phyloP scores from a whole-genome alignment of 176 grass and related monocot species.

The Saccharum spontaneum region DNA sequence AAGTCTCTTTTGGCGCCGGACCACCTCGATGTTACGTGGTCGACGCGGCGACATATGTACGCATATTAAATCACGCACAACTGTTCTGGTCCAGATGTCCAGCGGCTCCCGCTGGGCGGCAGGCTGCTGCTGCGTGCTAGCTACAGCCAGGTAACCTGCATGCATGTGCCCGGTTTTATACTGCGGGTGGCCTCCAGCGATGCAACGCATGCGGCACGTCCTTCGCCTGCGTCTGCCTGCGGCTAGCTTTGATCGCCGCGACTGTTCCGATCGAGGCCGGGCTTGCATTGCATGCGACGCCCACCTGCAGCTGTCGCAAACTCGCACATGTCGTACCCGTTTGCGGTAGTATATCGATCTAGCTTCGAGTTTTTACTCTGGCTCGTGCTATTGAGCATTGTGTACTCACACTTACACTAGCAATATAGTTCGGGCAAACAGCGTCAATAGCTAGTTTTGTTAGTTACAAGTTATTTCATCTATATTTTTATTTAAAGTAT shows the following conservation, averaged over 20 bases:
- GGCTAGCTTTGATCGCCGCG: background rate
- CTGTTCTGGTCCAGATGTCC: background rate
- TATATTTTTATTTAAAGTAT: too few relatives aligned
- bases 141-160: conserved; percentile 18
- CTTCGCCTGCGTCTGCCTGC: background rate
- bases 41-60: background rate
- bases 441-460: too few relatives aligned
- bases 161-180: conserved; percentile 26
- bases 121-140: background rate
- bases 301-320: conserved; percentile 22
- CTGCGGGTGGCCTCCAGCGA: conserved; percentile 33
- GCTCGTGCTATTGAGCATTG: too few relatives aligned
- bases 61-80: conserved; percentile 27
- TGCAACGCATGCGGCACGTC: conserved; percentile 20
- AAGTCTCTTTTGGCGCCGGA: background rate
- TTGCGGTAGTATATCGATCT: too few relatives aligned
- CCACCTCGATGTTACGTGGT: background rate
- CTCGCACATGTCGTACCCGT: background rate
- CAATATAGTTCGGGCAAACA: too few relatives aligned
- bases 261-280: background rate
- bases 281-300: background rate
- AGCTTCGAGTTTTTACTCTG: too few relatives aligned
- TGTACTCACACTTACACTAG: too few relatives aligned
- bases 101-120: background rate
- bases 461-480: too few relatives aligned